These are phyloP conservation scores for Akebia trifoliata DNA, from an alignment of 164 flowering plant genomes.

Conservation along the genomic window DNA sequence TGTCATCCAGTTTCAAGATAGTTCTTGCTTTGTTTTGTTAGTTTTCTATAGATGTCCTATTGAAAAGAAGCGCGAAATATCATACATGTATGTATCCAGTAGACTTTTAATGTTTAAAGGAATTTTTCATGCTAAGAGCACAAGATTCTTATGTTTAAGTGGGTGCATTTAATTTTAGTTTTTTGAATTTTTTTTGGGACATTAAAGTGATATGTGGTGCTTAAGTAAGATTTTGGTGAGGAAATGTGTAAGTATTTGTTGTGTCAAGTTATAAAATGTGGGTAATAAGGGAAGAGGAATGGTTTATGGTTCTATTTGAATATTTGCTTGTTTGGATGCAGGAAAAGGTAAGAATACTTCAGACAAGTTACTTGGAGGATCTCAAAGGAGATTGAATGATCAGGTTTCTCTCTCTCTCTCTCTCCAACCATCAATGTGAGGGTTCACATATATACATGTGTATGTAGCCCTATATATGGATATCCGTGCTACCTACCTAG, in stretches of 20 bases:
- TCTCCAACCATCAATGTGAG: too few relatives aligned
- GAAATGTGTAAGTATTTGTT: neutral
- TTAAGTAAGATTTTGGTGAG: neutral
- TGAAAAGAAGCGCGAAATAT: slow-evolving; percentile 16
- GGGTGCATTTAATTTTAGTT: neutral
- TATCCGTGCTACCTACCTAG: too few relatives aligned
- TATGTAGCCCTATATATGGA: too few relatives aligned
- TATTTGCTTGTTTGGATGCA: slow-evolving; percentile 27
- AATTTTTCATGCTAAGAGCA: slow-evolving; percentile 12
- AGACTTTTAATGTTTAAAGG: slow-evolving; percentile 14
- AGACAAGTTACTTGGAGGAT: slow-evolving; percentile 9
- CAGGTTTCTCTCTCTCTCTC: slow-evolving; percentile 32
- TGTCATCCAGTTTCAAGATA: slow-evolving; percentile 13
- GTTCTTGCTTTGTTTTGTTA: slow-evolving; percentile 5
- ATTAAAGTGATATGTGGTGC: too few relatives aligned
- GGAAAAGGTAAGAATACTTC: slow-evolving; percentile 23
- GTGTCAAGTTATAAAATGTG: neutral
- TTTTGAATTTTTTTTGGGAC: neutral
- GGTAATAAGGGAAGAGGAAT: neutral
- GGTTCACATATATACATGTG: too few relatives aligned
- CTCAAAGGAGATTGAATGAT: slow-evolving; percentile 12
- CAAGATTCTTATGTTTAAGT: slow-evolving; percentile 3
- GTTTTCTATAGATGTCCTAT: slow-evolving; percentile 14
- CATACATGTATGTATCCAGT: slow-evolving; percentile 37
- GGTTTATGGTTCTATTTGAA: slow-evolving; percentile 13